Conservation (phyloP, 805 yeast genomes). For the Metschnikowia gruessii region DNA sequence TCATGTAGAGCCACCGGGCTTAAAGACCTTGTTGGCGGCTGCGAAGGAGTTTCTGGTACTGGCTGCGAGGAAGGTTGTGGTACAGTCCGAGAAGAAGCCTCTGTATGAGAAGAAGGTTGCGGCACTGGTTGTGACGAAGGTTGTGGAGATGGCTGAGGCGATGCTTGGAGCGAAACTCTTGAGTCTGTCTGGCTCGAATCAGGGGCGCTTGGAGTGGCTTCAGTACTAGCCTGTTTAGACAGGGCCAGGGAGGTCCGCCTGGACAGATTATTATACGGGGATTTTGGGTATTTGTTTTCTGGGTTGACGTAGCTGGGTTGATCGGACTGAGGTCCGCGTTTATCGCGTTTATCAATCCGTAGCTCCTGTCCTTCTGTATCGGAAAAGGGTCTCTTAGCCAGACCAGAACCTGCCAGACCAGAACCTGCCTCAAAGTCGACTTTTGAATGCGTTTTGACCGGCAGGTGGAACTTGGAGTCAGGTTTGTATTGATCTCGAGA, state of each 20-base stretch:
- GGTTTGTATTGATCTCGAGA: not conserved
- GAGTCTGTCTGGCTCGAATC: not conserved
- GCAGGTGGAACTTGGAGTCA: not conserved
- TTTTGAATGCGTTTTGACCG: not conserved
- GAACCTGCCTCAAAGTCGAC: constrained; percentile 1
- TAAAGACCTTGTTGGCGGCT: not conserved
- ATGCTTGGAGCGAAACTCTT: not conserved
- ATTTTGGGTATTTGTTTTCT: too few species aligned
- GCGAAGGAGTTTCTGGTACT: too few species aligned
- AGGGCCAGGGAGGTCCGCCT: not conserved
- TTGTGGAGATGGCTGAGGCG: too few species aligned
- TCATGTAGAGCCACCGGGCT: not conserved
- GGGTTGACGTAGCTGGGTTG: too few species aligned
- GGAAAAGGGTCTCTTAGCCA: not conserved
- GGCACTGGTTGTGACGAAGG: too few species aligned
- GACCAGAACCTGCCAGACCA: not conserved
- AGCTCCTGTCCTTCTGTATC: not conserved
- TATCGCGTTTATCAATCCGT: not conserved
- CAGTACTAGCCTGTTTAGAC: not conserved
- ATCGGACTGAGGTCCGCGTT: too few species aligned
- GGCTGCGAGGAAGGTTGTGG: too few species aligned
- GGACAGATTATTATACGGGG: not conserved
- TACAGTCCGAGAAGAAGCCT: too few species aligned
- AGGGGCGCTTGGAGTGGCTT: not conserved
- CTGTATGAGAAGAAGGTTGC: too few species aligned